These are phyloP conservation scores for Boletales sp. DNA, from an alignment of 768 basidiomycete species.

Conservation along the genomic window DNA sequence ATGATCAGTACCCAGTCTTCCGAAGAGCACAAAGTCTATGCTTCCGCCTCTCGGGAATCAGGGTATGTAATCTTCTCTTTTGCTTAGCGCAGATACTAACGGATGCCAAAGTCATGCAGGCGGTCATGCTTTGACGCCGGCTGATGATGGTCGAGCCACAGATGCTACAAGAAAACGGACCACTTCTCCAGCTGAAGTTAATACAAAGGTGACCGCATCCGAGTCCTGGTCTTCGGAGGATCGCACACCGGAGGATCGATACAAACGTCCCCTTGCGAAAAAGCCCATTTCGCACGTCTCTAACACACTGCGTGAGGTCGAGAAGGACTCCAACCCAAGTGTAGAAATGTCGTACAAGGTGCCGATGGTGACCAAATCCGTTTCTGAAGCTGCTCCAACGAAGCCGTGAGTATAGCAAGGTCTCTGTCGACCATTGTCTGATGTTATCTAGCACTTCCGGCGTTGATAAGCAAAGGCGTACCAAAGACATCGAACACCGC, in stretches of 20 bases:
- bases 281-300: background rate
- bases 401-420: constrained; percentile 4
- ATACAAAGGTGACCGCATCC: background rate
- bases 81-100: background rate
- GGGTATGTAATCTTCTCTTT: background rate
- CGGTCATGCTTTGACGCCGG: background rate
- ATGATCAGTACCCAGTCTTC: background rate
- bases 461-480: background rate
- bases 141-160: background rate
- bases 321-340: background rate
- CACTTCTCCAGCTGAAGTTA: background rate
- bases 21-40: background rate
- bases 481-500: background rate
- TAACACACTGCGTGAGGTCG: background rate
- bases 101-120: background rate
- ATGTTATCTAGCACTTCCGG: constrained; percentile 5
- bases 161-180: background rate
- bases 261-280: background rate
- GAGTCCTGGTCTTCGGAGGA: background rate
- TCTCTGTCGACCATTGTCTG: background rate
- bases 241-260: background rate
- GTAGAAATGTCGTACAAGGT: background rate
- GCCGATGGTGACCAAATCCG: background rate
- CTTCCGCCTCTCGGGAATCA: background rate
- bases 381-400: background rate